These are phyloP conservation scores for Populus alba DNA, from an alignment of 345 rosid species.

Conservation along the genomic window DNA sequence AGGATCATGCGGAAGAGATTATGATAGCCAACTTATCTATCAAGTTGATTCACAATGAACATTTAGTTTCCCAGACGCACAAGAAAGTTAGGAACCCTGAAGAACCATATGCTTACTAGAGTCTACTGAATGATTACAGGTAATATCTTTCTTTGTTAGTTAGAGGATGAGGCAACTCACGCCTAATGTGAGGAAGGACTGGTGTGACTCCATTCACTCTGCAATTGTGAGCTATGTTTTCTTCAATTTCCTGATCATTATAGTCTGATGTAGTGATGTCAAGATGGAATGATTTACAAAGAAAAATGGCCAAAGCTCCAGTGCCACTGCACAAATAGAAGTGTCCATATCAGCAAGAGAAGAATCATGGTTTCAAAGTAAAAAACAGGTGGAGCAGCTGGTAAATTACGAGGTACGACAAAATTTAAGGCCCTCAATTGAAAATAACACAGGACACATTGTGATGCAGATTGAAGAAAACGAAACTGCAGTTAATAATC, in stretches of 20 bases:
- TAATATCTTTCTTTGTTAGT: background rate
- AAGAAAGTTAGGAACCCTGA: background rate
- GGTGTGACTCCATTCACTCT: conserved; percentile 61
- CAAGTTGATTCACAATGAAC: background rate
- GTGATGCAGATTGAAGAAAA: no score
- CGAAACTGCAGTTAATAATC: no score
- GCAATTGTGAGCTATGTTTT: conserved; percentile 87
- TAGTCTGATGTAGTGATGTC: conserved; percentile 91
- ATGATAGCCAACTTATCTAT: background rate
- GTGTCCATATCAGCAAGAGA: conserved; percentile 12
- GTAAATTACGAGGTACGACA: background rate
- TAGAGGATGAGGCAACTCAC: conserved; percentile 41
- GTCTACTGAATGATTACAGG: background rate
- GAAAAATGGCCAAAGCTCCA: conserved; percentile 91
- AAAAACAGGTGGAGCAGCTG: background rate
- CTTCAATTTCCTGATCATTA: conserved; percentile 80
- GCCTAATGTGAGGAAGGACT: conserved; percentile 74
- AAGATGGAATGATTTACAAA: conserved; percentile 53
- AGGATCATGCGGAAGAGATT: background rate
- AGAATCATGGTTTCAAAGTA: background rate
- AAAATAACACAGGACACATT: no score
- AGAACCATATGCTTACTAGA: background rate
- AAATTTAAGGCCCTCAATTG: background rate
- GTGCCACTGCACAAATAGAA: conserved; percentile 62
- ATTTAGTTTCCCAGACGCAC: background rate